Base-by-base conservation (phyloP, 352 stramenopile species). In the Pythium biforme region DNA sequence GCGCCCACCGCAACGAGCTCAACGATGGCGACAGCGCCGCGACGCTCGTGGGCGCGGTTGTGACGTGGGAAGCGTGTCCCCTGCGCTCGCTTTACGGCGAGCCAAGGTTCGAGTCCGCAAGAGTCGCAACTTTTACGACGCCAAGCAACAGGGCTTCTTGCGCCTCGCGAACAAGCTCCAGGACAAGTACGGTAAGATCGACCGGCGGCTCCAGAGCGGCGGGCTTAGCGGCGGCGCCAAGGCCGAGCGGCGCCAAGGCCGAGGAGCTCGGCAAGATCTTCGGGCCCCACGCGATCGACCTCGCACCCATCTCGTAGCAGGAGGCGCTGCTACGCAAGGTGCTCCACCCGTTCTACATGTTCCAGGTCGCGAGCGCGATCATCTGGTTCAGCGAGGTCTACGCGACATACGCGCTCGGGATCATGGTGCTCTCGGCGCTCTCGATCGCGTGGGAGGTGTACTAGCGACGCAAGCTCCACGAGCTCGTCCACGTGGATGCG, bases 331-430 rank as follows among this genome's bases (percentile, higher is more conserved):
- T 92, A 11, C 74, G 79, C 37, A 91, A 91, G 50, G 68, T 92
- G 15, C 46, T 89, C 19, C 84, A 93, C 26, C 84, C 84, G 52
- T 93, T 92, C 65, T 93, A 93, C 64, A 62, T 93, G 19, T 91
- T 93, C 60, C 84, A 93, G 57, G 62, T 90, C 17, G 50, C 77
- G 22, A 90, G 82, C 31, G 79, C 77, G 8, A 20, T 86, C 33
- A 73, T 94, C 49, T 94, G 85, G 85, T 59, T 92, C 39, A 77
- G 67, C 48, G 79, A 92, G 62, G 62, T 48, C 8, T 94, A 94
- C 56, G 80, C 63, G 29, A 81, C 77, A 4, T 94, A 94, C 58
- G 75, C 84, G 22, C 55, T 86, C 26, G 62, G 90, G 15, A 87
- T 94, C 52, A 40, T 88, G 12, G 54, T 57, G 19, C 77, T 90